Evolutionary conservation across 495 filamentous ascomycete genomes (phyloP).

Genomic region (Durotheca rogersii): DNA sequence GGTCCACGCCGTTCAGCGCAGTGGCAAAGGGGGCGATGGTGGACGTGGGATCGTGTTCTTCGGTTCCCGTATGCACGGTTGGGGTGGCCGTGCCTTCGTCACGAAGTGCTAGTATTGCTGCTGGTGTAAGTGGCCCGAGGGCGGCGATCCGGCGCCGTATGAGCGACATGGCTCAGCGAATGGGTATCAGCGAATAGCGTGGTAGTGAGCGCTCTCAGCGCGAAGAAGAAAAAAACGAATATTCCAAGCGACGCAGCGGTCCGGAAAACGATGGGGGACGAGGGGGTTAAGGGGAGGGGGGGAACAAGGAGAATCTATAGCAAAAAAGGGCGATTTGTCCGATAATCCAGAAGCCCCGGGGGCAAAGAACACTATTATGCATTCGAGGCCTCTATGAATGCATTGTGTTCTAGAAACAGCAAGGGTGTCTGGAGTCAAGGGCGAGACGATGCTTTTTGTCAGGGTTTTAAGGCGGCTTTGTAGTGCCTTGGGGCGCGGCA

Average conservation of each 20-base stretch:
- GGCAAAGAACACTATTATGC: constrained; percentile 29
- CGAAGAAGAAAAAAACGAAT: constrained; percentile 14
- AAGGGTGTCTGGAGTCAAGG: neutral
- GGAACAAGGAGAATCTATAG: constrained; percentile 28
- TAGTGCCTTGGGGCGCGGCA: constrained; percentile 12
- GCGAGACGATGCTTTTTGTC: constrained; percentile 20
- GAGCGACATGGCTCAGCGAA: constrained; percentile 32
- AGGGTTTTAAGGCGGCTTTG: constrained; percentile 10
- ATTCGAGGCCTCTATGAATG: constrained; percentile 24
- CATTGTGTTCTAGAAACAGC: constrained; percentile 34
- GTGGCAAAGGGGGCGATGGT: constrained; percentile 52
- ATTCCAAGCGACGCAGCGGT: no score
- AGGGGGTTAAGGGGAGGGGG: constrained; percentile 12
- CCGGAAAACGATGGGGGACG: no score
- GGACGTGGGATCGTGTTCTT: constrained; percentile 17
- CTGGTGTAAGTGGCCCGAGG: constrained; percentile 26
- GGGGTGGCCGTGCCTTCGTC: constrained; percentile 4
- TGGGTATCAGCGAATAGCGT: constrained; percentile 3
- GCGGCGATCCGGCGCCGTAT: constrained; percentile 37
- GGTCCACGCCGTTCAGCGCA: constrained; percentile 54
- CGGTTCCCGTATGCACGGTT: constrained; percentile 13
- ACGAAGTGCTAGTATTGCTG: constrained; percentile 30
- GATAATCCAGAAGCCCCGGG: constrained; percentile 23
- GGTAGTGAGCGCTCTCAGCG: no score
- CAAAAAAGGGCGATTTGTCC: constrained; percentile 17